Evolutionary conservation across 352 stramenopile genomes (phyloP).

Genomic region (Phytophthora foliorum): DNA sequence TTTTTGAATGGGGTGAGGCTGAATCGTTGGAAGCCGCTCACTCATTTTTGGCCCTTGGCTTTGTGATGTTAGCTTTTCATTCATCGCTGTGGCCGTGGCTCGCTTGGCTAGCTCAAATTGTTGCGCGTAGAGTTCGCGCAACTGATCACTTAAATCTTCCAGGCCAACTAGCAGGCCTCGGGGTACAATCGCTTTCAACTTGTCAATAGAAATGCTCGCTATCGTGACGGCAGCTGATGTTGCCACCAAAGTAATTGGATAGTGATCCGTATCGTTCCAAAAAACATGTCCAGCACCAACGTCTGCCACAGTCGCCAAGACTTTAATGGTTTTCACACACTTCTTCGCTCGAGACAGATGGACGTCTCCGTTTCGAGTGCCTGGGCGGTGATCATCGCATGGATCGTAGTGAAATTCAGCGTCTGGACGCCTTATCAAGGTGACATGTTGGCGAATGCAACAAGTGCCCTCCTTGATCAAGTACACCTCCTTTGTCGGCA

Average conservation of each 20-base stretch:
- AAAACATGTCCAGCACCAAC: conserved; percentile 63
- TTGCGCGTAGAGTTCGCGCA: conserved; percentile 39
- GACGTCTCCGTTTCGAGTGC: not conserved
- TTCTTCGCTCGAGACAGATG: conserved; percentile 1
- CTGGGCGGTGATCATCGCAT: conserved; percentile 4
- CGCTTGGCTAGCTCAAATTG: conserved; percentile 49
- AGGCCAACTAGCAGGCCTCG: conserved; percentile 42
- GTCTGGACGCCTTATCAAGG: conserved; percentile 6
- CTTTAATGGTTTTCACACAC: conserved; percentile 27
- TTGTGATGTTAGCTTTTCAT: conserved; percentile 49
- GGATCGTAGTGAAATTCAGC: conserved; percentile 1
- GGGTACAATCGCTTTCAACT: conserved; percentile 56
- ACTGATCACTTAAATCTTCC: conserved; percentile 31
- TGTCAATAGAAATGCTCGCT: conserved; percentile 57
- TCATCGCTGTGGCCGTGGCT: conserved; percentile 56
- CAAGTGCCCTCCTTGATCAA: conserved; percentile 67
- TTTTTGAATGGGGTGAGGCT: conserved; percentile 7
- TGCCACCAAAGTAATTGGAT: conserved; percentile 57
- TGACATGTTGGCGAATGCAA: conserved; percentile 50
- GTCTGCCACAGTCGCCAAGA: conserved; percentile 64
- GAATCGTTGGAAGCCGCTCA: conserved; percentile 24
- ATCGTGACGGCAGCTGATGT: conserved; percentile 57
- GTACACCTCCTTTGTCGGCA: conserved; percentile 36
- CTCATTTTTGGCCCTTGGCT: not conserved
- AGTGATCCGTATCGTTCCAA: conserved; percentile 48